Evolutionary conservation across 495 filamentous ascomycete species (phyloP), one percentile per base, ranked within the genome.

Genomic region (Letharia columbiana): DNA sequence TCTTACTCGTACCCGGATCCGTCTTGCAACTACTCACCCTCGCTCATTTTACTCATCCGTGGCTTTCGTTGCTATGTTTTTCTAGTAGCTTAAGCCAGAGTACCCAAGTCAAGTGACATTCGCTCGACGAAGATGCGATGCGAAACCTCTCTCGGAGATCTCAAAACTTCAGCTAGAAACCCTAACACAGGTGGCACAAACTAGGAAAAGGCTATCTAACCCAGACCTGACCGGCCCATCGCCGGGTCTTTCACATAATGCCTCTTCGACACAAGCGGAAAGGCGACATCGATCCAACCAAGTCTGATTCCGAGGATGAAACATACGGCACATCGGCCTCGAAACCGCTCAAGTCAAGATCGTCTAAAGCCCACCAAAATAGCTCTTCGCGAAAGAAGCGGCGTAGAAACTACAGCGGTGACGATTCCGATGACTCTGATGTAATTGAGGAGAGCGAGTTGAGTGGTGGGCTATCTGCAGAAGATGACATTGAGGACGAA

Each of bases 251-350:
- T 54, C 31, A 56, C 23, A 54, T 5, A 17, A 83, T 81, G 77
- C 81, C 83, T 71, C 74, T 72, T 69, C 79, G 78, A 62, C 67
- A 72, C 59, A 94, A 94, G 76, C 84, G 91, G 66, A 88, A 87
- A 76, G 74, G 88, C 64, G 84, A 83, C 68, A 83, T 93, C 69
- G 90, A 91, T 74, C 87, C 87, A 33, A 91, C 86, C 77, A 89
- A 89, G 72, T 94, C 91, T 56, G 91, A 96, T 71, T 84, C 91
- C 1, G 85, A 91, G 56, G 91, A 96, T 68, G 86, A 88, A 56
- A 90, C 91, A 73, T 96, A 90, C 74, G 80, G 71, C 74, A 84
- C 73, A 62, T 79, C 72, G 62, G 73, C 71, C 68, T 77, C 72
- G 71, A 75, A 76, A 66, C 70, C 70, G 23, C 63, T 77, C 35